These are phyloP conservation scores for Coemansia brasiliensis DNA, from an alignment of 192 early-diverging fungal genomes.

Conservation along the genomic window DNA sequence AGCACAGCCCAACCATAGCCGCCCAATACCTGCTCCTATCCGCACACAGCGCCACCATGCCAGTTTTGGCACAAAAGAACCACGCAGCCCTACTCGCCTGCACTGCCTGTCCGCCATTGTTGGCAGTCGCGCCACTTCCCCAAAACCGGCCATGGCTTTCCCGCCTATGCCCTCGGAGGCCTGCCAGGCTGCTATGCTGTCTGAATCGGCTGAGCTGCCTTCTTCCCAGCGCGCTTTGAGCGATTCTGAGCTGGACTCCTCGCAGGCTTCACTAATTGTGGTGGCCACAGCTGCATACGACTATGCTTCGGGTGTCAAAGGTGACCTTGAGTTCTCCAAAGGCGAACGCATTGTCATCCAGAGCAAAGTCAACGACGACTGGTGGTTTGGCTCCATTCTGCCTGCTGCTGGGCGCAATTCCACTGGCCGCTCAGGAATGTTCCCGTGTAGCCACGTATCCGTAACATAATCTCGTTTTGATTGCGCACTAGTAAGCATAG, in stretches of 20 bases:
- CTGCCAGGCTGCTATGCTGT: conserved; percentile 54
- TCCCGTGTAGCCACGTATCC: conserved; percentile 53
- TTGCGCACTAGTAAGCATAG: conserved; percentile 6
- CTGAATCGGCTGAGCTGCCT: conserved; percentile 6
- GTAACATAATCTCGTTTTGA: conserved; percentile 7
- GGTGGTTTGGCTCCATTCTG: conserved; percentile 54
- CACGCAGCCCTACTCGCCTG: conserved; percentile 36
- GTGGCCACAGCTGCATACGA: conserved; percentile 52
- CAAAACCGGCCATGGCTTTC: conserved; percentile 34
- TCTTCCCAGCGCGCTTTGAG: conserved; percentile 8
- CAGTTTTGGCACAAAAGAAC: conserved; percentile 23
- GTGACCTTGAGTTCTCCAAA: conserved; percentile 44
- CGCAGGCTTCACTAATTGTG: conserved; percentile 36
- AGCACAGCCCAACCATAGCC: conserved; percentile 14
- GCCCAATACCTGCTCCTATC: conserved; percentile 33
- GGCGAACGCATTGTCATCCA: conserved; percentile 54
- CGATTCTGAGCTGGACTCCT: conserved; percentile 5
- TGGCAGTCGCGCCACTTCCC: conserved; percentile 6
- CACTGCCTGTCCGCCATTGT: conserved; percentile 40
- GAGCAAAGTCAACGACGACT: conserved; percentile 56
- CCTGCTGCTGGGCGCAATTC: conserved; percentile 41
- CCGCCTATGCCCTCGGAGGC: conserved; percentile 55
- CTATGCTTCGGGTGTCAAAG: conserved; percentile 50
- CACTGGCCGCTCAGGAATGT: conserved; percentile 50
- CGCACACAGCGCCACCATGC: conserved; percentile 52